These are phyloP conservation scores for Sarocladiaceae sp. DNA, from an alignment of 2,329 filamentous ascomycete genomes.

Conservation along the genomic window DNA sequence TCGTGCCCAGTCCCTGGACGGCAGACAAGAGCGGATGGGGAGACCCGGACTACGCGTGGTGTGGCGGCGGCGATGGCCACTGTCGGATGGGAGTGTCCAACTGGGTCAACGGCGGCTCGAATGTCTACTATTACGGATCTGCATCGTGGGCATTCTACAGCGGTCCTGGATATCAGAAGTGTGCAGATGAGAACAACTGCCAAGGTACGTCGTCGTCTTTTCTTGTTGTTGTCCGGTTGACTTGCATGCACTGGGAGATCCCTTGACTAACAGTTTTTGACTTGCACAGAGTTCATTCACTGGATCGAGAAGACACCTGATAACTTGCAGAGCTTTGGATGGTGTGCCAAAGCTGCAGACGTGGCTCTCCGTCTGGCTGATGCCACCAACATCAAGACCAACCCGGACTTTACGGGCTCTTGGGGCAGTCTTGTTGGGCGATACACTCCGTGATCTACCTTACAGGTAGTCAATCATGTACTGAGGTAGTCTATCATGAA, in stretches of 20 bases:
- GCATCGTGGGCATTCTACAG: constrained; percentile 38
- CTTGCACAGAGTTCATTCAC: neutral
- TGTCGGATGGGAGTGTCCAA: constrained; percentile 38
- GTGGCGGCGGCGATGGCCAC: constrained; percentile 25
- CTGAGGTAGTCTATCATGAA: too few species aligned
- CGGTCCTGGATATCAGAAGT: constrained; percentile 29
- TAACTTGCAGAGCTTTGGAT: neutral
- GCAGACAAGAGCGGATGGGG: constrained; percentile 29
- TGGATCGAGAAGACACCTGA: neutral
- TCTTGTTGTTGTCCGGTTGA: too few species aligned
- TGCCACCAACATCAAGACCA: neutral
- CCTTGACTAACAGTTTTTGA: too few species aligned
- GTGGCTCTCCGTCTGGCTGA: neutral
- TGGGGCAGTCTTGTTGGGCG: neutral
- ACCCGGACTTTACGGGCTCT: neutral
- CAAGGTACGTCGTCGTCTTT: constrained; percentile 24
- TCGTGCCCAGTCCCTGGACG: constrained; percentile 31
- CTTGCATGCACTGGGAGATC: too few species aligned
- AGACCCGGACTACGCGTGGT: constrained; percentile 37
- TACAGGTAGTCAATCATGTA: too few species aligned
- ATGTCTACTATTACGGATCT: constrained; percentile 26
- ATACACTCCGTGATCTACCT: neutral
- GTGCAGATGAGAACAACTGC: constrained; percentile 25
- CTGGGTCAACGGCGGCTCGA: constrained; percentile 33
- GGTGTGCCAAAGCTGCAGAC: neutral